A percentile compares a stretch with the other conserved stretches of the same genome.
These are phyloP conservation scores for Zoysia pacifica DNA, from an alignment of 176 grass and related monocot genomes.

Conservation along the genomic window DNA sequence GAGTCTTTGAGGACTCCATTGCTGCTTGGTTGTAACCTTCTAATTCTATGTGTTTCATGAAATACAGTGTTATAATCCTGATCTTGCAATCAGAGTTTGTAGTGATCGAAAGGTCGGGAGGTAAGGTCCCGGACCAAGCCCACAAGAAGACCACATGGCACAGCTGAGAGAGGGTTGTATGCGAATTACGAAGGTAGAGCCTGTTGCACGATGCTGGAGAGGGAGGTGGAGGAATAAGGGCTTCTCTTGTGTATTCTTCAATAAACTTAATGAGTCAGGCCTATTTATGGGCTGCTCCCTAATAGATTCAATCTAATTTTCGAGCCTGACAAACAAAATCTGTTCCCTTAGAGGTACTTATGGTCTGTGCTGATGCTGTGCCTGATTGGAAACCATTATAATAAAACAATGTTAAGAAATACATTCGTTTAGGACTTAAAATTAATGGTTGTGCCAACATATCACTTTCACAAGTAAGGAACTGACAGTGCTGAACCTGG, in stretches of 20 bases:
- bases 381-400: conserved; percentile 5
- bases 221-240: background rate
- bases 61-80: background rate
- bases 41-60: conserved; percentile 2
- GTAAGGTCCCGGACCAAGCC: background rate
- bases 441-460: background rate
- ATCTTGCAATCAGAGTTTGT: background rate
- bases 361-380: conserved; percentile 19
- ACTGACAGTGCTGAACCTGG: conserved; percentile 5
- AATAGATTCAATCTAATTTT: background rate
- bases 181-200: background rate
- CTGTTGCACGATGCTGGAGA: background rate
- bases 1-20: background rate
- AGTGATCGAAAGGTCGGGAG: background rate
- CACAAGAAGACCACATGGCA: background rate
- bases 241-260: background rate
- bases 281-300: conserved; percentile 13
- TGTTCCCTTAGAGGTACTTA: conserved; percentile 9
- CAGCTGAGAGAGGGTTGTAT: background rate
- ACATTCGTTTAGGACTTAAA: background rate
- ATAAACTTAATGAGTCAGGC: background rate
- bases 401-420: conserved; percentile 8
- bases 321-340: background rate
- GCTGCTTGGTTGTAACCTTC: background rate
- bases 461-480: conserved; percentile 6